Evolutionary conservation across 2,329 filamentous ascomycete genomes (phyloP), one percentile per base, ranked within the genome.

Genomic region (Clarireedia paspali): DNA sequence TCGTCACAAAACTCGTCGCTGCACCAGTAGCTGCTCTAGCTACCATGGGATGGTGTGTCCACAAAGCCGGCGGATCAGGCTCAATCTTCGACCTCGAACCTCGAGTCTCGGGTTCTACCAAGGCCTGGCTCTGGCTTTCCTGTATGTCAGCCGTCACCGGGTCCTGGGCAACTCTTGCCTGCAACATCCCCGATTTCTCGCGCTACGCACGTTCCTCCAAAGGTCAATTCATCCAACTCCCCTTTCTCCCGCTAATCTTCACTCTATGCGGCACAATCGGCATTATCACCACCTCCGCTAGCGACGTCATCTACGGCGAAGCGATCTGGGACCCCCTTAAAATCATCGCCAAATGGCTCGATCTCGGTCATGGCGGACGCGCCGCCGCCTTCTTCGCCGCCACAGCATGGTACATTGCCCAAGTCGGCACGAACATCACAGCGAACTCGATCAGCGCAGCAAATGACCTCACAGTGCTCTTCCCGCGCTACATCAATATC

Each of bases 21-120:
- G 76, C 83, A 10, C 83, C 82, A 1, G 70, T 80, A n/a, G 77
- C 79, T 2, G 83, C 81, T 65, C 74, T 86, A 57, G 80, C 79
- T 2, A 83, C 83, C 23, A 73, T 87, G 63, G 78, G 82, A 47
- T 87, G 83, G 82, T 78, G 78, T 4, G 76, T 86, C 57, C 75
- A 77, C 4, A 79, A 80, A 50, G 77, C 79, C 3, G 77, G 78
- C 20, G 77, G 77, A 2, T 60, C 59, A 27, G 65, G 65, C 4
- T 44, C 62, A 0, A 66, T 68, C 36, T 68, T 66, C 26, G 57
- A 60, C 5, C 47, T 58, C 14, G 56, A 62, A 23, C 57, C 63
- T 6, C 64, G 58, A 5, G 64, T 67, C n/a, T 53, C 50, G 7
- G 66, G 66, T 9, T 59, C 58, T 45, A 63, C 59, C 12, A 67